phyloP scores from a whole-genome alignment of 2,329 filamentous ascomycete species.

The Ascochyta rabiei region DNA sequence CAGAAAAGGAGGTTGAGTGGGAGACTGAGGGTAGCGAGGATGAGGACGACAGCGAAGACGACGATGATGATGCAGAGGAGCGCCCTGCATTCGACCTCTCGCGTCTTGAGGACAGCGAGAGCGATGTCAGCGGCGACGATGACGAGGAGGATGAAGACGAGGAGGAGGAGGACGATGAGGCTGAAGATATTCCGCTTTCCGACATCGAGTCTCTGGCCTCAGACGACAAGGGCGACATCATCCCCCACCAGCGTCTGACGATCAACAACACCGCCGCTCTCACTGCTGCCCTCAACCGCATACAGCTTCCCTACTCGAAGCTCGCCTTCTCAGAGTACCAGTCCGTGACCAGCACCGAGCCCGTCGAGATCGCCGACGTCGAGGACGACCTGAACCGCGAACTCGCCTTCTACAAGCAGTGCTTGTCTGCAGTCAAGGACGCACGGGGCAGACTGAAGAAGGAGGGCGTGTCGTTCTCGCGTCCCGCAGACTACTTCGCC shows the following conservation, averaged over 20 bases:
- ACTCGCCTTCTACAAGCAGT: constrained; percentile 90
- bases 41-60: constrained; percentile 45
- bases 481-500: constrained; percentile 94
- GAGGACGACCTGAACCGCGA: constrained; percentile 93
- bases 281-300: constrained; percentile 77
- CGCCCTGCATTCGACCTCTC: constrained; percentile 35
- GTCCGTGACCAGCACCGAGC: constrained; percentile 70
- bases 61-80: constrained; percentile 40
- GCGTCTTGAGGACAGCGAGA: constrained; percentile 49
- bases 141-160: constrained; percentile 56
- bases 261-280: constrained; percentile 97
- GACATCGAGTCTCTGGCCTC: constrained; percentile 81
- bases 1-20: constrained; percentile 36
- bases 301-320: constrained; percentile 70
- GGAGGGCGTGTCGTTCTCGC: constrained; percentile 83
- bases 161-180: constrained; percentile 71
- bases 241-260: constrained; percentile 89
- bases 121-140: constrained; percentile 46
- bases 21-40: constrained; percentile 44
- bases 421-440: constrained; percentile 75
- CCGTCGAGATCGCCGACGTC: constrained; percentile 78
- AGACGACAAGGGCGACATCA: constrained; percentile 82
- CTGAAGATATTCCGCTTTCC: constrained; percentile 87
- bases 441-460: constrained; percentile 77
- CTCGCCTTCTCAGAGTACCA: constrained; percentile 86